Evolutionary conservation across 2,329 filamentous ascomycete genomes (phyloP).

Genomic region (Pyrenophora tritici-repentis): DNA sequence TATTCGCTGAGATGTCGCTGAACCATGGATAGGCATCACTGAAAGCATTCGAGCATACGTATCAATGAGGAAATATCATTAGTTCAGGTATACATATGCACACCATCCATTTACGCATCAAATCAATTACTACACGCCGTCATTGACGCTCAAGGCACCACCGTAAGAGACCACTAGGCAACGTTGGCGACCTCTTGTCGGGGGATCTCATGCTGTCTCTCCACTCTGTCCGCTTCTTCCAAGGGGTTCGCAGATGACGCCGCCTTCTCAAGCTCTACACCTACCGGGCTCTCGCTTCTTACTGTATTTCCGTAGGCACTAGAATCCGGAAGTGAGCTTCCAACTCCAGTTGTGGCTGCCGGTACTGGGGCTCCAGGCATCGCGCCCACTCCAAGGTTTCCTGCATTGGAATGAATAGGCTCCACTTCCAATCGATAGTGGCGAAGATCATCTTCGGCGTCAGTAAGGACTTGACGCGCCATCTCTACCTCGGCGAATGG

Average conservation of each 20-base stretch:
- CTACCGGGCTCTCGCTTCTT: conserved; percentile 29
- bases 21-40: neutral
- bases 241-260: conserved; percentile 37
- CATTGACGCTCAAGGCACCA: neutral
- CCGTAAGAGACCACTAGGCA: conserved; percentile 2
- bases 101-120: conserved; percentile 6
- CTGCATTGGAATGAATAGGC: conserved; percentile 58
- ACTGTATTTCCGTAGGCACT: conserved; percentile 10
- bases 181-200: conserved; percentile 14
- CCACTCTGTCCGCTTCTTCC: conserved; percentile 37
- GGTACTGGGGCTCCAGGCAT: conserved; percentile 43
- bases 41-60: neutral
- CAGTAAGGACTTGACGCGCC: conserved; percentile 85
- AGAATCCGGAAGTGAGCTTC: conserved; percentile 9
- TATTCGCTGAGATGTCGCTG: neutral
- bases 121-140: conserved; percentile 25
- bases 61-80: neutral
- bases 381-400: conserved; percentile 54
- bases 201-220: conserved; percentile 18
- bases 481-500: conserved; percentile 68
- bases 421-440: conserved; percentile 68
- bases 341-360: neutral
- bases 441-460: conserved; percentile 86
- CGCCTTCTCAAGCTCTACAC: conserved; percentile 29
- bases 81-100: neutral